Evolutionary conservation across 148 eudicot genomes (phyloP), one percentile per base, ranked within the genome.

Genomic region (Rhododendron ovatum): DNA sequence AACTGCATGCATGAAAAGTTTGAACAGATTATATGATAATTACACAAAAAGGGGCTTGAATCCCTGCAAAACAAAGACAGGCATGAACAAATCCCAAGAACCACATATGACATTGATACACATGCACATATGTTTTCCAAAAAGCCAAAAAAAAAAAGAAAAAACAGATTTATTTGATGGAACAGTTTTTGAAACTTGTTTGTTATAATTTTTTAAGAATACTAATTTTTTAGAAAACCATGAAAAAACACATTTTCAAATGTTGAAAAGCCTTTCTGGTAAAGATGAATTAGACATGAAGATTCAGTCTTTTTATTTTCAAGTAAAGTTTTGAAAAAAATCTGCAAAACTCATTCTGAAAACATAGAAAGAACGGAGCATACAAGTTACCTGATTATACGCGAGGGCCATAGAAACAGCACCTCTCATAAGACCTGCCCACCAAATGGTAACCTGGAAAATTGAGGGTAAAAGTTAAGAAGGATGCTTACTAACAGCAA

Each of bases 401-500:
- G 98, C 95, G 81, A 95, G 95, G 51, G 98, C 98, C 93, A 95
- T 90, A 26, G 96, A 92, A 82, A 95, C 98, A 80, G 96, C 98
- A 47, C 96, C 98, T 84, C 98, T 89, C 98, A 95, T 95, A 37
- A 95, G 94, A 84, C 98, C 98, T 83, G 98, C 95, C 98, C 98
- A 95, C 98, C 98, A 95, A 71, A 93, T 91, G 50, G 91, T 92
- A 47, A 93, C 83, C 98, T 95, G 88, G 78, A 90, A 89, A 76
- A 41, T 14, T 43, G 24, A 11, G 73, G 50, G 71, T 57, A 33
- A 22, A 59, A 59, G n/a, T 76, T 57, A 7, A 80, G 47, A 51
- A 48, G 67, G 53, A 43, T 81, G 55, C 77, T 84, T 11, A 14
- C 57, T 12, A 45, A 57, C 73, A 78, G 53, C 74, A 71, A 63